Conservation (phyloP, 768 basidiomycete species). For the Omphalotus guepiniiformis region DNA sequence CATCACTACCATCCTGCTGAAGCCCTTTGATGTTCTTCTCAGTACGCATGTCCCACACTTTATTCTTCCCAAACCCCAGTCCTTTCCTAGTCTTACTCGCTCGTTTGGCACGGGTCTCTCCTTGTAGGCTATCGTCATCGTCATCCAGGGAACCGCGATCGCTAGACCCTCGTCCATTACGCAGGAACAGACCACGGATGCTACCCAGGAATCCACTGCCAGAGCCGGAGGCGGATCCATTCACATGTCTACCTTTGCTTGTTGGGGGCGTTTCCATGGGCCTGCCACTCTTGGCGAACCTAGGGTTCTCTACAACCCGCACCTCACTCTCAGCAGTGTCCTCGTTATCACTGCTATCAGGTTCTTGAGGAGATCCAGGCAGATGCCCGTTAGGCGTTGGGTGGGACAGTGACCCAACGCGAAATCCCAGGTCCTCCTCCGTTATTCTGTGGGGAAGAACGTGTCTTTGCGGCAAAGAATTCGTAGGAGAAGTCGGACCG, state of each 20-base stretch:
- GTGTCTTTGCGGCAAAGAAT: constrained; percentile 10
- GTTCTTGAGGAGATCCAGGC: constrained; percentile 3
- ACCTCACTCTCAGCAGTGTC: constrained; percentile 26
- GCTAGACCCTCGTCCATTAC: neutral
- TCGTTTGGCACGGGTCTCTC: constrained; percentile 12
- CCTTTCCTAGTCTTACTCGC: neutral
- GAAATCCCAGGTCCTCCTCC: constrained; percentile 23
- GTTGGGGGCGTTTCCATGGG: neutral
- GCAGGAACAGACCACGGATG: constrained; percentile 6
- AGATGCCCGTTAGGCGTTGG: neutral
- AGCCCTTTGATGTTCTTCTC: constrained; percentile 18
- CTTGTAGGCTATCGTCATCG: constrained; percentile 19
- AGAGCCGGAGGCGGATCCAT: neutral
- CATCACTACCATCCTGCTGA: constrained; percentile 5
- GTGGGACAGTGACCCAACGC: neutral
- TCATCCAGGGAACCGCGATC: constrained; percentile 5
- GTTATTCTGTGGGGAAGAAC: constrained; percentile 29
- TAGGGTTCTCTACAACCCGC: constrained; percentile 53
- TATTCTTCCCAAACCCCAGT: neutral
- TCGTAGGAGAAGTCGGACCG: neutral
- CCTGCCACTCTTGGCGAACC: constrained; percentile 25
- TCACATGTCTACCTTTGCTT: neutral
- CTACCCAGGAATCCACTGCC: constrained; percentile 10
- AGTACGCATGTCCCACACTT: constrained; percentile 21
- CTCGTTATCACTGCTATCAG: constrained; percentile 32